Evolutionary conservation across 2,329 filamentous ascomycete species (phyloP).

Genomic region (Lachnellula occidentalis): DNA sequence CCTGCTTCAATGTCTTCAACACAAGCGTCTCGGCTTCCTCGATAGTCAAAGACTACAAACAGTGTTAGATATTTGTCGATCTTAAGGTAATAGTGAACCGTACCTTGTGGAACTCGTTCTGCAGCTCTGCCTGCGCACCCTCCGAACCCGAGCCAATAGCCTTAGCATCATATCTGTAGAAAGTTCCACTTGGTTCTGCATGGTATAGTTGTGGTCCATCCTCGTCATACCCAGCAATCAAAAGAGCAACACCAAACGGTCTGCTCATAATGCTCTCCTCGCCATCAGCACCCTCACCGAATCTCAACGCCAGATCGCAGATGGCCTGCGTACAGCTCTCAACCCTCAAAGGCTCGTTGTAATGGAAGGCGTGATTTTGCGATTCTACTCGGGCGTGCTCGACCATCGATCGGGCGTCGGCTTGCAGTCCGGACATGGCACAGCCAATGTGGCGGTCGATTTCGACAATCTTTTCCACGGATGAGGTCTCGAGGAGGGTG

Average conservation of each 20-base stretch:
- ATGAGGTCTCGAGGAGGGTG: conserved; percentile 92
- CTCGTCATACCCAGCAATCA: conserved; percentile 97
- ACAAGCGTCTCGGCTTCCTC: conserved; percentile 90
- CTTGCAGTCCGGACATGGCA: conserved; percentile 97
- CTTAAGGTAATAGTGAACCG: not conserved
- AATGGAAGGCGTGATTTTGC: conserved; percentile 97
- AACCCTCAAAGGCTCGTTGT: conserved; percentile 87
- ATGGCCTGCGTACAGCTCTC: conserved; percentile 99
- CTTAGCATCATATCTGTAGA: conserved; percentile 98
- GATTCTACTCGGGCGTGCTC: conserved; percentile 97
- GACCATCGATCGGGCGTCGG: conserved; percentile 94
- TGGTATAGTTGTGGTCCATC: conserved; percentile 96
- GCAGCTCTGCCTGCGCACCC: conserved; percentile 93
- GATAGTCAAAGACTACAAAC: conserved; percentile 72
- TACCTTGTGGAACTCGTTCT: conserved; percentile 96
- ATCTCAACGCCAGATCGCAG: conserved; percentile 91
- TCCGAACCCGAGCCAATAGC: conserved; percentile 96
- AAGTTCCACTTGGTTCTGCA: conserved; percentile 94
- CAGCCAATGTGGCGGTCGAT: conserved; percentile 98
- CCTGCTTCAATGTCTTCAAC: conserved; percentile 97
- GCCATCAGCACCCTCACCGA: conserved; percentile 94
- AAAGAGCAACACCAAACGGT: conserved; percentile 90
- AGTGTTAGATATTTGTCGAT: not conserved
- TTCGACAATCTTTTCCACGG: conserved; percentile 99
- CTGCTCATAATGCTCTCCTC: conserved; percentile 98